A percentile compares a stretch with the other conserved stretches of the same genome.
These are phyloP conservation scores for Solanum etuberosum DNA, from an alignment of 257 asterid species.

Conservation along the genomic window DNA sequence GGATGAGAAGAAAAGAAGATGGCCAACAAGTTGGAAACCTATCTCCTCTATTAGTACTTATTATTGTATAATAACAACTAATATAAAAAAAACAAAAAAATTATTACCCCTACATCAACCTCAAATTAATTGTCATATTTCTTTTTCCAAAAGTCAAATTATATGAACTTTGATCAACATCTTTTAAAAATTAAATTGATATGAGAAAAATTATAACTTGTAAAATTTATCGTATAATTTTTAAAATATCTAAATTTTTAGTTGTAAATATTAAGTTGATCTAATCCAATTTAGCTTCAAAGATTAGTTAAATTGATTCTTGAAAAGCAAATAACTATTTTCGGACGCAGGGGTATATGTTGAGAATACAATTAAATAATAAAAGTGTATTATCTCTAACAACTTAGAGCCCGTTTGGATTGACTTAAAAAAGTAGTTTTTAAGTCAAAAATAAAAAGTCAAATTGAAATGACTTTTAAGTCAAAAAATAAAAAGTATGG, in stretches of 20 bases:
- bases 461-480: no score
- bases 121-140: not conserved
- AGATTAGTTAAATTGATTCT: not conserved
- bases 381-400: no score
- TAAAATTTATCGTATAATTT: not conserved
- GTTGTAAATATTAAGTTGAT: not conserved
- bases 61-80: not conserved
- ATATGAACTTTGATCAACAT: not conserved
- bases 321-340: no score
- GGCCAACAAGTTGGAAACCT: not conserved
- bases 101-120: accelerated
- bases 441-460: no score
- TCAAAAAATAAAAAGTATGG: no score
- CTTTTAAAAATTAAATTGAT: not conserved
- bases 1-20: constrained; percentile 1
- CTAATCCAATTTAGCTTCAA: not conserved
- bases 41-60: not conserved
- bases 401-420: no score
- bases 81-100: not conserved
- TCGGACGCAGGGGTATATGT: no score
- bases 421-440: no score
- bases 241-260: not conserved
- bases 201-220: not conserved
- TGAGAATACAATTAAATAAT: no score
- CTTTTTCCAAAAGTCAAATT: not conserved